phyloP scores from a whole-genome alignment of 176 grass and related monocot species.

The Avena sativa region DNA sequence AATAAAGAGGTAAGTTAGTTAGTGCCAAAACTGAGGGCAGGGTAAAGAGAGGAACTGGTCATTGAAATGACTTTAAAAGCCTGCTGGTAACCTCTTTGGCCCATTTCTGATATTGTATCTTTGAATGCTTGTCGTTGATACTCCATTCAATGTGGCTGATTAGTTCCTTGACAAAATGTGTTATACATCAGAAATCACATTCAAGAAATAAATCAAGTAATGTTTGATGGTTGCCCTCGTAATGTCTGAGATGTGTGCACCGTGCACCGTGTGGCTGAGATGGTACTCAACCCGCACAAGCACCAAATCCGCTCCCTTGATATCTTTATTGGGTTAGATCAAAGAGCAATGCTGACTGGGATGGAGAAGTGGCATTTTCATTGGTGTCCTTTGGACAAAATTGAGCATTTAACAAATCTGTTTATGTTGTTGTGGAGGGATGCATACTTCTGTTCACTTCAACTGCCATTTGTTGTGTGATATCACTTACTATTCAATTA shows the following conservation, averaged over 20 bases:
- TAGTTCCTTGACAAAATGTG: not conserved
- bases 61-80: not conserved
- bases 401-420: not conserved
- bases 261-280: not conserved
- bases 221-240: not conserved
- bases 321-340: not conserved
- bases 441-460: too few relatives aligned
- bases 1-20: slow-evolving; percentile 54
- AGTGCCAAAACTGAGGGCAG: slow-evolving; percentile 31
- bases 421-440: too few relatives aligned
- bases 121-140: not conserved
- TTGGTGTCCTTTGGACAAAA: not conserved
- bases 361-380: not conserved
- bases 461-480: too few relatives aligned
- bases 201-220: slow-evolving; percentile 23
- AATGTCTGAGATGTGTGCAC: not conserved
- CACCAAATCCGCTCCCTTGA: not conserved
- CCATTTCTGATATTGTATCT: not conserved
- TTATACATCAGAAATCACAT: slow-evolving; percentile 2
- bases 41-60: not conserved
- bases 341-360: not conserved
- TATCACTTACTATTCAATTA: too few relatives aligned
- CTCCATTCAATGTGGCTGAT: slow-evolving; percentile 3
- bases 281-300: not conserved
- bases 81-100: not conserved